Base-by-base conservation (phyloP, 2,329 filamentous ascomycete genomes). In the Podosphaera fusca region DNA sequence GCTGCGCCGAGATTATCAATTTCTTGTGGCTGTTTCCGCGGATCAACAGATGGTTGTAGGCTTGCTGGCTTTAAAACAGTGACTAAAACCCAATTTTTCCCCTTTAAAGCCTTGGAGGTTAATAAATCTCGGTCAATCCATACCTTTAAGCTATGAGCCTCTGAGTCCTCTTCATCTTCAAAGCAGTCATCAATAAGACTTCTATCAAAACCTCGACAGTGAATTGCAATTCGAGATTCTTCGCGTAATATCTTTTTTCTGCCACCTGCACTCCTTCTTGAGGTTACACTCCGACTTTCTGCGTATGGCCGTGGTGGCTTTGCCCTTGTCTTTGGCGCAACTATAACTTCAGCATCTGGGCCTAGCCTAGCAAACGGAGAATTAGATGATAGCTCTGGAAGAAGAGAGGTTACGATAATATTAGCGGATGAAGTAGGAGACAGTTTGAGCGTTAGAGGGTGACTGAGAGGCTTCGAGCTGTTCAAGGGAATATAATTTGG, bases 361-460 rank as follows among this genome's bases (percentile, higher is more conserved):
- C 87, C 85, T 55, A 98, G 86, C 69, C 95, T 96, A 33, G 86
- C 87, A 67, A 98, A 98, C 0, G 86, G 76, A 1, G 80, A 76
- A 54, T 81, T 78, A 2, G 79, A 73, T 1, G 84, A 69, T 3
- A 82, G 80, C 0, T 80, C 73, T 0, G 92, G 92, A 1, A 84
- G 80, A n/a, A 98, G 73, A 1, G 87, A 88, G 5, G 87, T 80
- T 7, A 96, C 79, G 57, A 82, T 81, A 60, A 98, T 88, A 65
- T 89, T 95, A 8, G 92, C 94, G 1, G 90, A 95, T 2, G 90
- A 95, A 0, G 90, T 96, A 1, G 89, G 90, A 9, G 92, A 95
- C 0, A 98, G 77, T 68, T 98, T 92, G 29, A 98, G 75, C 1
- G 89, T 94, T 61, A 98, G 73, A 10, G 89, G 84, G 68, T 98